A percentile compares a stretch with the other conserved stretches of the same genome.
Evolutionary conservation across 192 early-diverging fungal genomes (phyloP).

Genomic region (Pecoramyces ruminantium): DNA sequence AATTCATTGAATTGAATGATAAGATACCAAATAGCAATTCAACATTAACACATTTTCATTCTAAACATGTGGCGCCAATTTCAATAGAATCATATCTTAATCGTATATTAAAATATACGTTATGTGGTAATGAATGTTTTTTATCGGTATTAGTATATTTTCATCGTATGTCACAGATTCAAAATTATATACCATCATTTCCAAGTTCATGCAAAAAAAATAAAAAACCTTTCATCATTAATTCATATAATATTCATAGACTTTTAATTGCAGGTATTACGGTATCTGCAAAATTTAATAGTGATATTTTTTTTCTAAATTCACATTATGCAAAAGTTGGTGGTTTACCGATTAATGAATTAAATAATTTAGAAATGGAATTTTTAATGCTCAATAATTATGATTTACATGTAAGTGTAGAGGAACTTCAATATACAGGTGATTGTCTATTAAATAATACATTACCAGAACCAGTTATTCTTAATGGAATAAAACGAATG

Average conservation of each 20-base stretch:
- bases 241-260: slow-evolving; percentile 64
- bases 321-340: slow-evolving; percentile 70
- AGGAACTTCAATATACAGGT: slow-evolving; percentile 71
- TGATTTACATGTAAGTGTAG: slow-evolving; percentile 54
- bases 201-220: background rate
- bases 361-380: slow-evolving; percentile 82
- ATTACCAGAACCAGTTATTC: background rate
- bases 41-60: slow-evolving; percentile 61
- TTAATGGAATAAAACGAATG: background rate
- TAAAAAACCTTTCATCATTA: slow-evolving; percentile 12
- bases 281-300: slow-evolving; percentile 78
- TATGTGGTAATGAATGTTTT: slow-evolving; percentile 82
- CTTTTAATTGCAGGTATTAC: slow-evolving; percentile 77
- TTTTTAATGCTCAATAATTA: slow-evolving; percentile 75
- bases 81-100: slow-evolving; percentile 67
- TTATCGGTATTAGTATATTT: slow-evolving; percentile 74
- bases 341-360: slow-evolving; percentile 71
- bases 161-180: slow-evolving; percentile 49
- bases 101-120: slow-evolving; percentile 85
- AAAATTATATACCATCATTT: background rate
- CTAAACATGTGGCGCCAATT: slow-evolving; percentile 78
- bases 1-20: background rate
- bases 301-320: slow-evolving; percentile 88
- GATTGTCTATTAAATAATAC: slow-evolving; percentile 47
- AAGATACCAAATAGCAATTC: background rate